Base-by-base conservation (phyloP, 1,284 basidiomycete genomes). In the Puccinia triticina region DNA sequence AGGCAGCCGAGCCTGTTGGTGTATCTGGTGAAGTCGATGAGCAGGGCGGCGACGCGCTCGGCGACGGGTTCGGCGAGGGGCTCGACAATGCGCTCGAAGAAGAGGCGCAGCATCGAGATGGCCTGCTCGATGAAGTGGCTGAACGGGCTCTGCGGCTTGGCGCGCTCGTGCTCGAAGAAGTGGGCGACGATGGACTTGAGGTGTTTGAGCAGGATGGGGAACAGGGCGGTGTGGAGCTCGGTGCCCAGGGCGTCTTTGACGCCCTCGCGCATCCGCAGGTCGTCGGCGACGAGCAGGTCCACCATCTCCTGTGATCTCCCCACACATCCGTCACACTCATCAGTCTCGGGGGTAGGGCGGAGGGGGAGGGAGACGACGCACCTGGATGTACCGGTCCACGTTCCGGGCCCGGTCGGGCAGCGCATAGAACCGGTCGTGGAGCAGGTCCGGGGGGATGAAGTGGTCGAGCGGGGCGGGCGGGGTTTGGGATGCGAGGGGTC, bases 161-260 rank as follows among this genome's bases (percentile, higher is more conserved):
- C n/a, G n/a, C n/a, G n/a, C n/a, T 76, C 80, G 29, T 75, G 55
- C 34, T 82, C 80, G 12, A 84, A 84, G 18, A 87, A 83, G 23
- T 87, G 78, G 21, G 86, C 61, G 16, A 80, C 92, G 85, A 86
- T 94, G 93, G 91, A 90, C 75, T 93, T 91, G 80, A 96, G 88
- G 83, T 92, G 91, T 83, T 89, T 90, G 79, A 94, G 89, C 34
- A 95, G 88, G 83, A 89, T 89, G 23, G 90, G 88, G 84, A 92
- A 92, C 61, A 94, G 87, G 61, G 90, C 89, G 29, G 91, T 91
- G 83, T 91, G 92, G 40, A 95, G 88, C 85, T 96, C 94, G 11
- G 89, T 89, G 3, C 94, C 93, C 11, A 96, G 87, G 0, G 94
- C 93, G 83, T 94, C 93, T 85, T 91, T 90, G 3, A 93, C 92